phyloP scores from a whole-genome alignment of 1,139 yeast species.

The Candida buenavistaensis region DNA sequence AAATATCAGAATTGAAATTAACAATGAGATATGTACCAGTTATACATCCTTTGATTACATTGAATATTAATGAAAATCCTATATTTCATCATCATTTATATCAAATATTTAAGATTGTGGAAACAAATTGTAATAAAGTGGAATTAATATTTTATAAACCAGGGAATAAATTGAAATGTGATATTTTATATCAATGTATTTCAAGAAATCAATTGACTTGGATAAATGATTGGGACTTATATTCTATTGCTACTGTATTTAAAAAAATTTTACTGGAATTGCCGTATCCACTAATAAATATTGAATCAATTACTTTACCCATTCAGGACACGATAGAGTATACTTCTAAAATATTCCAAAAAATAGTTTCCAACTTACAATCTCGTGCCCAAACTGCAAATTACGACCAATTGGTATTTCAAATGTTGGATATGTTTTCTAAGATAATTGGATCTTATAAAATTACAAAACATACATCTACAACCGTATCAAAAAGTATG shows the following conservation, averaged over 20 bases:
- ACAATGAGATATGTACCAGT: conserved; percentile 22
- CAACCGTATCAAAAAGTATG: conserved; percentile 48
- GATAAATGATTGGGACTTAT: conserved; percentile 66
- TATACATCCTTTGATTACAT: conserved; percentile 23
- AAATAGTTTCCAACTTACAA: conserved; percentile 7
- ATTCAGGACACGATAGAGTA: conserved; percentile 44
- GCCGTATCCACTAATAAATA: conserved; percentile 46
- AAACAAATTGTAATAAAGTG: conserved; percentile 41
- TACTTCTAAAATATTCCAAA: conserved; percentile 34
- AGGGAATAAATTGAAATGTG: conserved; percentile 53
- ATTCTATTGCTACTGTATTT: conserved; percentile 56
- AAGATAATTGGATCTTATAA: conserved; percentile 29
- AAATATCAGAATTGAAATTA: conserved; percentile 22
- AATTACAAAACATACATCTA: conserved; percentile 46
- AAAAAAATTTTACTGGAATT: conserved; percentile 48
- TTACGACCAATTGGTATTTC: conserved; percentile 32
- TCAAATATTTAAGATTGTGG: conserved; percentile 50
- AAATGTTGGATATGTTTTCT: conserved; percentile 41
- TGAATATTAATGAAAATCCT: conserved; percentile 25
- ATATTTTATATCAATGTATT: conserved; percentile 52
- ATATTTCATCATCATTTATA: conserved; percentile 44
- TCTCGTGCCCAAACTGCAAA: conserved; percentile 13
- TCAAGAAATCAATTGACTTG: conserved; percentile 53
- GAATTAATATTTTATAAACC: conserved; percentile 59
- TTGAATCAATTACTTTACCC: conserved; percentile 45